Evolutionary conservation across 495 filamentous ascomycete species (phyloP).

Genomic region (Penicillium waksmanii): DNA sequence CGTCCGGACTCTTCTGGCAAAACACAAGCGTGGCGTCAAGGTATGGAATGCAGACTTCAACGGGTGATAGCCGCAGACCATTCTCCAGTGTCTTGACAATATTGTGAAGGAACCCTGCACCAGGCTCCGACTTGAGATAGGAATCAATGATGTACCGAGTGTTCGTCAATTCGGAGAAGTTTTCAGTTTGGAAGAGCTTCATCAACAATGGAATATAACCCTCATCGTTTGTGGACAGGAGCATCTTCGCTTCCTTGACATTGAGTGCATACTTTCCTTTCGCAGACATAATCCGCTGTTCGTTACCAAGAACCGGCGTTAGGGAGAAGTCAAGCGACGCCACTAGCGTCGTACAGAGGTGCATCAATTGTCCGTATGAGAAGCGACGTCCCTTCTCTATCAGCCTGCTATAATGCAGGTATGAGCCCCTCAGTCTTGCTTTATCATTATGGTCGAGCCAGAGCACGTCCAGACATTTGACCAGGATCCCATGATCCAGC

Average conservation of each 20-base stretch:
- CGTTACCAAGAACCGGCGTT: constrained; percentile 29
- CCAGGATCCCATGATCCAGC: constrained; percentile 59
- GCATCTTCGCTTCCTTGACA: constrained; percentile 39
- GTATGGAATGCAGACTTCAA: constrained; percentile 56
- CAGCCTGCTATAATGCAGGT: constrained; percentile 58
- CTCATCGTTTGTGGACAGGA: constrained; percentile 37
- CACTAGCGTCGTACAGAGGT: constrained; percentile 46
- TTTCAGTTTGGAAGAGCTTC: constrained; percentile 47
- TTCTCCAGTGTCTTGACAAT: constrained; percentile 53
- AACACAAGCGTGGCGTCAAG: constrained; percentile 55
- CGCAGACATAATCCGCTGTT: constrained; percentile 26
- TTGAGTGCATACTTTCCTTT: constrained; percentile 45
- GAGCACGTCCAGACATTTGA: constrained; percentile 62
- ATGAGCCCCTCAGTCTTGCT: constrained; percentile 53
- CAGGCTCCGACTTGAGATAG: constrained; percentile 52
- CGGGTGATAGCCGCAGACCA: constrained; percentile 60
- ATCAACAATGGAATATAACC: constrained; percentile 42
- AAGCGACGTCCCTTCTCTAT: constrained; percentile 59
- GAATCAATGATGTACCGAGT: constrained; percentile 43
- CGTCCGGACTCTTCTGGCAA: constrained; percentile 46
- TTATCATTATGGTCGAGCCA: constrained; percentile 60
- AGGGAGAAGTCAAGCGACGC: constrained; percentile 45
- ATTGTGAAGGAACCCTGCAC: constrained; percentile 38
- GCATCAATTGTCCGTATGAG: constrained; percentile 46
- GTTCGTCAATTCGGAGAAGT: constrained; percentile 26